These are phyloP conservation scores for Cryptococcus depauperatus DNA, from an alignment of 1,284 basidiomycete genomes.

Conservation along the genomic window DNA sequence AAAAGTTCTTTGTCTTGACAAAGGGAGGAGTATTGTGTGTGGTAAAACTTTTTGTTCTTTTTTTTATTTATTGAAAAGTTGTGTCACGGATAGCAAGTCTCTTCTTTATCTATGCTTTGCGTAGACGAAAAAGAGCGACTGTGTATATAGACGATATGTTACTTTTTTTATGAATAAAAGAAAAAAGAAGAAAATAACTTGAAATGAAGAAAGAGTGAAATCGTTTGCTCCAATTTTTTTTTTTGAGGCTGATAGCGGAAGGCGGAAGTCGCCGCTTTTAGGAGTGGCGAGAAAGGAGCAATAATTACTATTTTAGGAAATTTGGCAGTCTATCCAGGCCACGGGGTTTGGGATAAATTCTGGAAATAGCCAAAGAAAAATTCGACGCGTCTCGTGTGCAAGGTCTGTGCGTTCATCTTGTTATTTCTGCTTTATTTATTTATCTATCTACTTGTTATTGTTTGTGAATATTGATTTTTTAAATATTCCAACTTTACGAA, in stretches of 20 bases:
- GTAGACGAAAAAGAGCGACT: slow-evolving; percentile 5
- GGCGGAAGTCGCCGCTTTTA: too few species aligned
- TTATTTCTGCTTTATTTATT: background rate
- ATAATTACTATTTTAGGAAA: background rate
- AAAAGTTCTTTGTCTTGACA: background rate
- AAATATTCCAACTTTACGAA: background rate
- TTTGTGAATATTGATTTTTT: background rate
- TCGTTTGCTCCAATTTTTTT: slow-evolving; percentile 3
- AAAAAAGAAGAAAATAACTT: slow-evolving; percentile 4
- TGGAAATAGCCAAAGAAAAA: slow-evolving; percentile 1
- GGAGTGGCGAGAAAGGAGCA: too few species aligned
- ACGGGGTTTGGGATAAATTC: background rate
- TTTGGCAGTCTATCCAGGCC: background rate
- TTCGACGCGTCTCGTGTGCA: background rate
- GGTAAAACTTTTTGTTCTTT: slow-evolving; percentile 7
- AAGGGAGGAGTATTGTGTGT: background rate
- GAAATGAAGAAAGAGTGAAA: background rate
- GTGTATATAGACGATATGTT: background rate
- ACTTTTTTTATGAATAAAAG: slow-evolving; percentile 1
- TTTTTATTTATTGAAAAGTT: too few species aligned
- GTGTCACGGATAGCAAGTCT: too few species aligned
- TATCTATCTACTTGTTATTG: background rate
- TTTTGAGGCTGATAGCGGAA: too few species aligned
- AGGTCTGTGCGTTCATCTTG: background rate
- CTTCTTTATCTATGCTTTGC: too few species aligned